These are phyloP conservation scores for Raddia guianensis DNA, from an alignment of 176 grass and related monocot genomes.

Conservation along the genomic window DNA sequence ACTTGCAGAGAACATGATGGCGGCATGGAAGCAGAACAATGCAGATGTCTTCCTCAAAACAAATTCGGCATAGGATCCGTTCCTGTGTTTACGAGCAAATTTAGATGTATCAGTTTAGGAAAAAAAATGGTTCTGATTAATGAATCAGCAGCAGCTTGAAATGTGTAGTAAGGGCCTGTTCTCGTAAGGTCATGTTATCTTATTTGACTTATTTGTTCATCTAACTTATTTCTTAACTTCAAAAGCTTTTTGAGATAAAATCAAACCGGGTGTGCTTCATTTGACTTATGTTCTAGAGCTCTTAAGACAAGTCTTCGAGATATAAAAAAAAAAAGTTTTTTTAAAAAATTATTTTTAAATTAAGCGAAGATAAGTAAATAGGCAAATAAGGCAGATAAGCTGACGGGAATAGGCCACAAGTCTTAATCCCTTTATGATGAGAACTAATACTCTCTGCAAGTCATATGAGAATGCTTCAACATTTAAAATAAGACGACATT, in stretches of 20 bases:
- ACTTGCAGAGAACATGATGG: constrained; percentile 77
- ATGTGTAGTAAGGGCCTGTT: background rate
- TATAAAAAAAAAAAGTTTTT: too few relatives aligned
- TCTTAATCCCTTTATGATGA: constrained; percentile 1
- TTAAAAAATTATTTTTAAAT: too few relatives aligned
- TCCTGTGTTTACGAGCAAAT: constrained; percentile 47
- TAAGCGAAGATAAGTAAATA: too few relatives aligned
- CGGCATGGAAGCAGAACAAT: constrained; percentile 65
- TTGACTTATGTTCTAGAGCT: too few relatives aligned
- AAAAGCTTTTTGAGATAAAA: too few relatives aligned
- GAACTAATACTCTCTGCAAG: constrained; percentile 9
- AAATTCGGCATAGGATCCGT: constrained; percentile 67
- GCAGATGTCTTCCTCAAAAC: constrained; percentile 64
- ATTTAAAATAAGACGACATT: constrained; percentile 4
- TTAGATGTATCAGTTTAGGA: background rate
- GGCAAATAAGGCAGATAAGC: too few relatives aligned
- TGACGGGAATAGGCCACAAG: background rate
- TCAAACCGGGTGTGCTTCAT: too few relatives aligned
- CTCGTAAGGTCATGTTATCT: too few relatives aligned
- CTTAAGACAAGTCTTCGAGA: too few relatives aligned
- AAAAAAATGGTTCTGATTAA: background rate
- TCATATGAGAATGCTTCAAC: background rate
- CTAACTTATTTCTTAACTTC: too few relatives aligned
- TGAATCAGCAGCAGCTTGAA: background rate
- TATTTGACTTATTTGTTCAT: too few relatives aligned